Evolutionary conservation across 2,329 filamentous ascomycete species (phyloP), one percentile per base, ranked within the genome.

Genomic region (Aspergillus sp.): DNA sequence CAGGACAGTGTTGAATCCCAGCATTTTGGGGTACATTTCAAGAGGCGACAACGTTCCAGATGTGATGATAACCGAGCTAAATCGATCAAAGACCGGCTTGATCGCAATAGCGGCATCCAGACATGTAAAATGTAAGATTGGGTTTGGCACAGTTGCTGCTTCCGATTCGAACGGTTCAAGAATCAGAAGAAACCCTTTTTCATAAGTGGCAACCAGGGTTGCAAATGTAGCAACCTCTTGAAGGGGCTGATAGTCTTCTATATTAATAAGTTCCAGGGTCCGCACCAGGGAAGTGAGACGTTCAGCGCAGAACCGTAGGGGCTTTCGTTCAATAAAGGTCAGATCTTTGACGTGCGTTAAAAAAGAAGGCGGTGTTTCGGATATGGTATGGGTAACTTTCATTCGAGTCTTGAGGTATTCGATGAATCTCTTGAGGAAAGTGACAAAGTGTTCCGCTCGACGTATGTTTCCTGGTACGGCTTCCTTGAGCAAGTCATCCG

Each of bases 11-110:
- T 78, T 78, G 69, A 98, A 98, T 42, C 89, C 86, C 27, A 98
- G 82, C 90, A 98, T 98, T 61, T 95, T 96, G 0, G 93, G 94
- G 60, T 98, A 98, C 86, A 98, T 98, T 64, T 98, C 94, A 4
- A 98, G 71, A 0, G 93, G 93, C 1, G 93, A 97, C 48, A 98
- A 89, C 2, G 93, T 98, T 50, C 93, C 93, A 0, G 93, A 97
- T 0, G 93, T 98, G 63, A 98, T 97, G 61, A 98, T 95, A 52
- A 98, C 93, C 1, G 93, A 97, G 66, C 88, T 90, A 66, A 98
- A 98, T 40, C 93, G 85, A 47, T 98, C 91, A 60, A 98, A 96
- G 5, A 98, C 91, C 0, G 93, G 93, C 50, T 93, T 94, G 60
- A 98, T 98, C 34, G 94, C 93, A 53, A 98, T 98, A 0, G 94